These are phyloP conservation scores for Actinidia chinensis DNA, from an alignment of 179 eudicot species.

Conservation along the genomic window DNA sequence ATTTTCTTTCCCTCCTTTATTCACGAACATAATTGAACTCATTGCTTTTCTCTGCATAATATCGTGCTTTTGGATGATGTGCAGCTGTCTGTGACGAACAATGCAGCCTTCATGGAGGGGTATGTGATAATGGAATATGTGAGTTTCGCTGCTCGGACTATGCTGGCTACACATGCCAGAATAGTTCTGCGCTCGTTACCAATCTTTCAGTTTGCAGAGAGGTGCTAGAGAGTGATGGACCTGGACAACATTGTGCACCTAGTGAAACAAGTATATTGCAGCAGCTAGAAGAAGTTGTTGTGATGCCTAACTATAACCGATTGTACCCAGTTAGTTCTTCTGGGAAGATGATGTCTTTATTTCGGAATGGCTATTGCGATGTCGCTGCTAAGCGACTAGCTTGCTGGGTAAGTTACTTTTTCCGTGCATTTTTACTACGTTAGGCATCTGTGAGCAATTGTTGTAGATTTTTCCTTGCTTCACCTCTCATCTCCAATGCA, in stretches of 20 bases:
- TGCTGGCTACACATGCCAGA: slow-evolving; percentile 94
- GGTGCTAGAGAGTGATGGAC: slow-evolving; percentile 61
- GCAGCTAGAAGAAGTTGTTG: slow-evolving; percentile 96
- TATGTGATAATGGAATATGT: slow-evolving; percentile 90
- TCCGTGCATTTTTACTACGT: background rate
- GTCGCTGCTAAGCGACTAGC: slow-evolving; percentile 91
- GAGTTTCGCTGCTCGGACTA: slow-evolving; percentile 98
- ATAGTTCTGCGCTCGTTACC: slow-evolving; percentile 66
- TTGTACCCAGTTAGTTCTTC: slow-evolving; percentile 80
- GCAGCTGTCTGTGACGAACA: slow-evolving; percentile 97
- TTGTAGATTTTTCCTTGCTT: background rate
- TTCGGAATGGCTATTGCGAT: slow-evolving; percentile 67
- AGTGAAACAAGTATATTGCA: slow-evolving; percentile 76
- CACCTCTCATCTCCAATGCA: background rate
- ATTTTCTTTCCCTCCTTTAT: background rate
- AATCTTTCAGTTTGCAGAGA: slow-evolving; percentile 82
- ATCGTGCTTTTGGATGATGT: slow-evolving; percentile 15
- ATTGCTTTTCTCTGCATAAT: background rate
- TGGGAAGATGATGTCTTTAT: slow-evolving; percentile 56
- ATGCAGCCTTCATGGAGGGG: slow-evolving; percentile 99
- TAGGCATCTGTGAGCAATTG: background rate
- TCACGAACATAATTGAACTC: background rate
- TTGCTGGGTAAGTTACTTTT: slow-evolving; percentile 75
- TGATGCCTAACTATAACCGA: slow-evolving; percentile 93
- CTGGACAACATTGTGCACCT: slow-evolving; percentile 94